These are phyloP conservation scores for Plectosphaerella plurivora DNA, from an alignment of 2,329 filamentous ascomycete species.

Conservation along the genomic window DNA sequence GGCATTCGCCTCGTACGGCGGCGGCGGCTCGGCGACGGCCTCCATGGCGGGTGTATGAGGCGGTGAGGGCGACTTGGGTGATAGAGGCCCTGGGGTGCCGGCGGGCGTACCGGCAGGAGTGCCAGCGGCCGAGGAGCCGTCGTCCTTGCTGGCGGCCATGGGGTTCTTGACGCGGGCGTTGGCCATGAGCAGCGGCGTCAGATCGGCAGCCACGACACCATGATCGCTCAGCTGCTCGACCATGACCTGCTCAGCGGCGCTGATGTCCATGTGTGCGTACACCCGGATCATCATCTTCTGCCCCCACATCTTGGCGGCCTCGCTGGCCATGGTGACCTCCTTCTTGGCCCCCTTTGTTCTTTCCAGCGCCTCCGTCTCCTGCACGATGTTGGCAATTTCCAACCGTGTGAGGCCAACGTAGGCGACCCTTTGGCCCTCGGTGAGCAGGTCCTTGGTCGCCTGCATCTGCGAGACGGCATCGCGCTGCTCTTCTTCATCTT, in stretches of 20 bases:
- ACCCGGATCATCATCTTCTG: constrained; percentile 97
- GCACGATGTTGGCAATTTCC: constrained; percentile 73
- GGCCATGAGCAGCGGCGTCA: constrained; percentile 82
- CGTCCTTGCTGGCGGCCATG: constrained; percentile 52
- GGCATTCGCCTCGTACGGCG: constrained; percentile 58
- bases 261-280: constrained; percentile 96
- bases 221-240: constrained; percentile 95
- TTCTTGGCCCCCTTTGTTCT: constrained; percentile 66
- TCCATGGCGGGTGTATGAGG: constrained; percentile 32
- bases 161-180: constrained; percentile 94
- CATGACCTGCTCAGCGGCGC: constrained; percentile 89
- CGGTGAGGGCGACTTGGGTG: background rate
- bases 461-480: constrained; percentile 89
- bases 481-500: constrained; percentile 73
- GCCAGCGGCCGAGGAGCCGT: background rate
- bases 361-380: constrained; percentile 60
- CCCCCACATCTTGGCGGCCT: constrained; percentile 89
- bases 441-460: constrained; percentile 90
- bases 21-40: constrained; percentile 44
- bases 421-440: constrained; percentile 90
- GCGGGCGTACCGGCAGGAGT: constrained; percentile 7
- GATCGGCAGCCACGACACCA: constrained; percentile 77
- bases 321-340: constrained; percentile 61
- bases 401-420: constrained; percentile 89
- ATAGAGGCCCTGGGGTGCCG: background rate